Conservation (phyloP, 768 basidiomycete species). For the Favolaschia claudopus region DNA sequence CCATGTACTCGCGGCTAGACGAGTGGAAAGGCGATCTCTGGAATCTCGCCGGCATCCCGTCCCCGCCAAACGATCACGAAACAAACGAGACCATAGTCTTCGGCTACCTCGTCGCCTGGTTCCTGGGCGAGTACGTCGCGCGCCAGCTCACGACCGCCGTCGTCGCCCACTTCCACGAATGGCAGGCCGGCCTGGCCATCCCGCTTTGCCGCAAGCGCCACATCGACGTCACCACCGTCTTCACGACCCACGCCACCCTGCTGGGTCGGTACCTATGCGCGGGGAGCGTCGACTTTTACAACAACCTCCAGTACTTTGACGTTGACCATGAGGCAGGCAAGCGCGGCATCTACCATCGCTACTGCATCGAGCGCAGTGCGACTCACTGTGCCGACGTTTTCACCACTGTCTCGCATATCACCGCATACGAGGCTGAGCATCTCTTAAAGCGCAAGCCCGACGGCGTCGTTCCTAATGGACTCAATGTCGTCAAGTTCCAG, state of each 20-base stretch:
- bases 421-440: conserved; percentile 96
- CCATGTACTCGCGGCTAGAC: conserved; percentile 85
- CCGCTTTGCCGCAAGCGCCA: conserved; percentile 95
- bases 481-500: conserved; percentile 98
- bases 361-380: conserved; percentile 96
- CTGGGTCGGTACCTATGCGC: conserved; percentile 99
- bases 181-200: conserved; percentile 98
- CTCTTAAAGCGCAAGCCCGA: conserved; percentile 97
- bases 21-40: conserved; percentile 99
- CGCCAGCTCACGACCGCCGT: conserved; percentile 86
- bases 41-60: conserved; percentile 98
- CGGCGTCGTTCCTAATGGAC: conserved; percentile 95
- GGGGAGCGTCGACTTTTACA: conserved; percentile 98
- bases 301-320: conserved; percentile 99
- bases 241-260: conserved; percentile 98
- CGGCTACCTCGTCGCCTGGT: conserved; percentile 98
- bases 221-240: conserved; percentile 97
- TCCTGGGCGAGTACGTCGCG: conserved; percentile 94
- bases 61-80: conserved; percentile 95
- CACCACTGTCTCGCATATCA: conserved; percentile 97
- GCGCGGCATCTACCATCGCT: conserved; percentile 96
- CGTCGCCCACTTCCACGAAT: conserved; percentile 98
- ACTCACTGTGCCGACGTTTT: conserved; percentile 98
- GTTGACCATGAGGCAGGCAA: conserved; percentile 99
- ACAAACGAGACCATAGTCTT: conserved; percentile 99